Evolutionary conservation across 2,329 filamentous ascomycete species (phyloP).

Genomic region (Ceratocystiopsis brevicomis): DNA sequence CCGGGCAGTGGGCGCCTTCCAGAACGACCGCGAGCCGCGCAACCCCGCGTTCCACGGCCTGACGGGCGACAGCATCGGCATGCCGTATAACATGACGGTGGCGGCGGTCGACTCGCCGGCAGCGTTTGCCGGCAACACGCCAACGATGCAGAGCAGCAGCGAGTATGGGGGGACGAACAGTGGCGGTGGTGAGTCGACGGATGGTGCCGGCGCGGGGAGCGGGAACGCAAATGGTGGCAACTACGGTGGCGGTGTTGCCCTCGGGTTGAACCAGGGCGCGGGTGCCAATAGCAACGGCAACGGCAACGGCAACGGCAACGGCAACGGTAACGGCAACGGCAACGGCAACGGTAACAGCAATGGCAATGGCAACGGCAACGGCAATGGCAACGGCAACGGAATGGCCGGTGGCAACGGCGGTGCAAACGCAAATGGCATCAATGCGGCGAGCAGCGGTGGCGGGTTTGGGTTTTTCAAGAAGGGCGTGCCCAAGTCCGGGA

Average conservation of each 20-base stretch:
- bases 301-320: not conserved
- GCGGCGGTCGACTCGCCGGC: conserved; percentile 31
- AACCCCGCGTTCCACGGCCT: conserved; percentile 32
- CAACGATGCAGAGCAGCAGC: conserved; percentile 12
- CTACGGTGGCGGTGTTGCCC: conserved; percentile 1
- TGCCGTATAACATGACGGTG: conserved; percentile 53
- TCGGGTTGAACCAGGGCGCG: conserved; percentile 1
- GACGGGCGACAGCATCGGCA: conserved; percentile 43
- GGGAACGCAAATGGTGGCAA: too few species aligned
- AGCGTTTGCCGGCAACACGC: conserved; percentile 8
- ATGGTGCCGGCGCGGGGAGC: too few species aligned
- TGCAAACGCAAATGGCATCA: conserved; percentile 4
- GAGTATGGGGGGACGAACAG: too few species aligned
- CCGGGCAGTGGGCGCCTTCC: conserved; percentile 64
- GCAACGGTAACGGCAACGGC: not conserved
- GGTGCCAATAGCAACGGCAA: conserved; percentile 6
- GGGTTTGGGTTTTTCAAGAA: conserved; percentile 54
- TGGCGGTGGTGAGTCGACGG: too few species aligned
- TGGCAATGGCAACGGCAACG: not conserved
- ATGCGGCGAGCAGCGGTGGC: conserved; percentile 19
- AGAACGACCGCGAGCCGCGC: conserved; percentile 33
- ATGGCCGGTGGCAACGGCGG: not conserved
- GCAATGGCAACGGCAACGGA: conserved; percentile 7
- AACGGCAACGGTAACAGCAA: conserved; percentile 3
- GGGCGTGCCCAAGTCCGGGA: conserved; percentile 31